Evolutionary conservation across 345 rosid species (phyloP).

Genomic region (Euphorbia pulcherrima): DNA sequence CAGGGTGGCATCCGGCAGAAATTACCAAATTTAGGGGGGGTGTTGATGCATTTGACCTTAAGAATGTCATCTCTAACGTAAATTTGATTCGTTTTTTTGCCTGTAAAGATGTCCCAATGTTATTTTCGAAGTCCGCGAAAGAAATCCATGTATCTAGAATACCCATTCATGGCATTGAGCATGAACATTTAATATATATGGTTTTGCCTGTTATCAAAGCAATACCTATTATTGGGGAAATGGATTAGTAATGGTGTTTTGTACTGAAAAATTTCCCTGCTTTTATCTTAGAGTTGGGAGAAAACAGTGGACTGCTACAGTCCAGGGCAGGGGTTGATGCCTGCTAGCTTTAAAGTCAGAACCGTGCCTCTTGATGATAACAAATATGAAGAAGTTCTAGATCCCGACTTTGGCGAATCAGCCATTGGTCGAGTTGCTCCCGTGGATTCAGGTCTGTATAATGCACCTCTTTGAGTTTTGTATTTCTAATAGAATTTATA

Average conservation of each 20-base stretch:
- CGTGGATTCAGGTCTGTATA: slow-evolving; percentile 28
- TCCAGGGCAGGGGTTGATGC: slow-evolving; percentile 35
- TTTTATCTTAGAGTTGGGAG: slow-evolving; percentile 31
- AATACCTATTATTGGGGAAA: background rate
- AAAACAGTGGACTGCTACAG: slow-evolving; percentile 36
- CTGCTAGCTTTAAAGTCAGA: slow-evolving; percentile 37
- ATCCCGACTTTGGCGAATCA: slow-evolving; percentile 36
- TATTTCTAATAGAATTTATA: background rate
- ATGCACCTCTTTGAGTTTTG: background rate
- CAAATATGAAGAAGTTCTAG: slow-evolving; percentile 29
- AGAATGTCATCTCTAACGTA: background rate
- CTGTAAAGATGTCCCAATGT: background rate
- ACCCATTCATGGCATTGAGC: background rate
- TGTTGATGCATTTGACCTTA: too few relatives aligned
- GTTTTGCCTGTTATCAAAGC: background rate
- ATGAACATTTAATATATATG: background rate
- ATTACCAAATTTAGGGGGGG: too few relatives aligned
- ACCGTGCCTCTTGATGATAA: slow-evolving; percentile 28
- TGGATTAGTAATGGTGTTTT: background rate
- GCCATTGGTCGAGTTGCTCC: slow-evolving; percentile 38
- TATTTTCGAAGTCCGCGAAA: background rate
- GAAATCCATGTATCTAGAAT: background rate
- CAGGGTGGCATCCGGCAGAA: too few relatives aligned
- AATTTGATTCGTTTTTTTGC: background rate
- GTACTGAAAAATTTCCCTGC: background rate